Base-by-base conservation (phyloP, 495 filamentous ascomycete genomes). In the Aspergillus leporis region DNA sequence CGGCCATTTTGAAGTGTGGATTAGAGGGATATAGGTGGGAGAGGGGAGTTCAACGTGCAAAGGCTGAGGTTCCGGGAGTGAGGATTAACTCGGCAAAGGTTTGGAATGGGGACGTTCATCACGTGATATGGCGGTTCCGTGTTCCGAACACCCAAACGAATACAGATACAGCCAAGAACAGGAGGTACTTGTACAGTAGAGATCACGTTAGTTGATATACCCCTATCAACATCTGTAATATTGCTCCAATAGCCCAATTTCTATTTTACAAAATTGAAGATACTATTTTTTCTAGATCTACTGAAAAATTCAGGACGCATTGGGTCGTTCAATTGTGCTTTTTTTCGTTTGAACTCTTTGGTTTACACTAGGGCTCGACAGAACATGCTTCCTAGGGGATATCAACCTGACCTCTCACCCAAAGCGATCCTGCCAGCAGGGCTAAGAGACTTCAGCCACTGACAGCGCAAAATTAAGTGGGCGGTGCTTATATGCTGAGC, bases 401-500 rank as follows among this genome's bases (percentile, higher is more conserved):
- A 68, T 67, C 65, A 66, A 64, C 68, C 63, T 57, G 58, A 59
- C 51, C 51, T 65, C 63, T 57, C 65, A 66, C 67, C 68, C 71
- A 69, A 69, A 73, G 71, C 68, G 60, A 67, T 63, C 61, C 59
- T 63, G 55, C 56, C 61, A 58, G 56, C 62, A 67, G 64, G 58
- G 49, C 51, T 48, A 51, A 61, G 55, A 40, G 21, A 60, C 40
- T 53, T 67, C 60, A 70, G 59, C 65, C 60, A 57, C 55, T 58
- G 60, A 59, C 36, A 58, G 58, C 60, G 56, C 62, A 51, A 55
- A 60, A 55, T 63, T 57, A 53, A 41, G 25, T 13, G 38, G 43
- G 46, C 32, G 50, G 47, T 61, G 45, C 64, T 83, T 85, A 98
- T 89, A 96, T 89, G 81, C 92, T 97, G 76, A 98, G 83, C 64